Base-by-base conservation (phyloP, 2,329 filamentous ascomycete genomes). In the Pseudogymnoascus sp. region DNA sequence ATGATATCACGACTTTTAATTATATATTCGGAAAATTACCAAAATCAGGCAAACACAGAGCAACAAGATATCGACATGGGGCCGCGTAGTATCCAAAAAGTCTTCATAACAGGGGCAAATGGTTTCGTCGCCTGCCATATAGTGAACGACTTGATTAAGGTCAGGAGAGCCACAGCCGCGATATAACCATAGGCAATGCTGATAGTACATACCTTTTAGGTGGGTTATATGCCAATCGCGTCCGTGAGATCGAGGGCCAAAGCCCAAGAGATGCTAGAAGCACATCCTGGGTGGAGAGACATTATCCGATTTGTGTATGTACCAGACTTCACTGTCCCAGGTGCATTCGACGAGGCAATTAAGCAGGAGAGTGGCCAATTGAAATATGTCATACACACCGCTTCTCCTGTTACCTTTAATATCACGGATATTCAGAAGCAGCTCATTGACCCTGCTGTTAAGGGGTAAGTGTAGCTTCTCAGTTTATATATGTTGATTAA, bases 271-370 rank as follows among this genome's bases (percentile, higher is more conserved):
- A 73, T 80, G 26, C 60, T 77, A n/a, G 64, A 73, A 2, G 74
- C 75, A 0, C 68, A 78, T 13, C 67, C 70, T 0, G 68, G 71
- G 21, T 66, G 78, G 6, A 33, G 10, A 54, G 29, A 54, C 15
- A 33, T 54, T 33, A 15, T 54, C 15, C 33, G 5, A 21, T 74
- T 75, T 2, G 78, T 74, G 50, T 75, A 70, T 36, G 86, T 94
- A 11, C 79, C 84, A 41, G 88, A 94, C 65, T 85, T 94, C 64
- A 85, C 86, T 0, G 71, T 84, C 64, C 79, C 84, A 13, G 82
- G 81, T 29, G 88, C 87, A n/a, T 94, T 93, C 67, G 81, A 87
- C 62, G 72, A 81, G 70, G 71, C 77, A n/a, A 63, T 72, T 58
- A 70, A 73, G 1, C 64, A 74, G 3, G 89, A 92, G 65, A 84